phyloP scores from a whole-genome alignment of 768 basidiomycete species.

The Phylloporus sp. region DNA sequence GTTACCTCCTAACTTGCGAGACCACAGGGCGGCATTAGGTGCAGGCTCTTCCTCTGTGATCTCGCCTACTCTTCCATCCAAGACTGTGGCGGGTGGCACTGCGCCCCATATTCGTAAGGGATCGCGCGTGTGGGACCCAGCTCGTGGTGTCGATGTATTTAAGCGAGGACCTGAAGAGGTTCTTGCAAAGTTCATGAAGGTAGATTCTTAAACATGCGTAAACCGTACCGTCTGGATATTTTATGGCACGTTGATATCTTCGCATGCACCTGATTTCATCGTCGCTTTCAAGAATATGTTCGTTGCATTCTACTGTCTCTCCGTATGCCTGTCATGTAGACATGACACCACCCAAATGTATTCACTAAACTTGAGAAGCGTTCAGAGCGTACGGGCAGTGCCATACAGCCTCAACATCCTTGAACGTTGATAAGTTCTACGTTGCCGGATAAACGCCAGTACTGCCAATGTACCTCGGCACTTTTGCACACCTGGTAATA shows the following conservation, averaged over 20 bases:
- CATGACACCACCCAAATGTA: neutral
- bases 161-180: slow-evolving; percentile 88
- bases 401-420: neutral
- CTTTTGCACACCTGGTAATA: no score
- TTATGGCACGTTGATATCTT: slow-evolving; percentile 1
- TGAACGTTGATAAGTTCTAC: neutral
- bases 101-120: slow-evolving; percentile 38
- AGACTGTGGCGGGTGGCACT: slow-evolving; percentile 44
- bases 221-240: neutral
- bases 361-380: neutral
- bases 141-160: slow-evolving; percentile 79
- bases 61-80: slow-evolving; percentile 48
- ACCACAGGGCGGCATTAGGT: slow-evolving; percentile 10
- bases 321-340: neutral
- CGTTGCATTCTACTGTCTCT: neutral
- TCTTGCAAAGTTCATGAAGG: slow-evolving; percentile 74
- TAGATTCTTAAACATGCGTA: slow-evolving; percentile 57
- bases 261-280: neutral
- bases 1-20: slow-evolving; percentile 13
- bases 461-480: no score
- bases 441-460: neutral
- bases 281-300: neutral
- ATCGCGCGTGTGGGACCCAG: slow-evolving; percentile 80
- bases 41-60: slow-evolving; percentile 5
- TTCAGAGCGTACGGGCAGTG: no score